Base-by-base conservation (phyloP, 345 rosid genomes). In the Syzygium aromaticum region DNA sequence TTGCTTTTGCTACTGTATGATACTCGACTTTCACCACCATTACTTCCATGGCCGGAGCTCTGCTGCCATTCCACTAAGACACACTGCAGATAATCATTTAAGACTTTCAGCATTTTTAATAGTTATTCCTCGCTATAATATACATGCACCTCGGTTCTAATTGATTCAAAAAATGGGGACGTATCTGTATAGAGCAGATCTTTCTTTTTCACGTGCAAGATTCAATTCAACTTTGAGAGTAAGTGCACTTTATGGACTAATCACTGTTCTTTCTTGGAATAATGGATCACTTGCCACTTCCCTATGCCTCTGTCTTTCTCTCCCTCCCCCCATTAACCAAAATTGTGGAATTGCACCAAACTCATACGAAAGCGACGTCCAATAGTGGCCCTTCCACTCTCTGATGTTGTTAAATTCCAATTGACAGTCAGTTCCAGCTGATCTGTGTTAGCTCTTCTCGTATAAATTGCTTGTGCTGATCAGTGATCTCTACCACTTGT, bases 301-400 rank as follows among this genome's bases (percentile, higher is more conserved):
- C n/a, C 15, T 27, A 49, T 25, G 86, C 57, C 51, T 52, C 88
- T 64, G 22, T 16, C 40, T 64, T 5, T 28, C 77, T 64, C 19
- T 15, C n/a, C 23, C 78, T 64, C 22, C 21, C 25, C 80, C 67
- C 89, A 89, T 52, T 87, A 73, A 85, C 85, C 78, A 49, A 38
- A 40, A 80, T 83, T 40, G 67, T 93, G 96, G 92, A 84, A 85
- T 88, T 88, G 89, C 87, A 85, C 96, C 96, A 53, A 93, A 92
- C 92, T 88, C 73, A 84, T 19, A 73, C 49, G 93, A 92, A 28
- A 63, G 56, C 7, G 91, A 91, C 92, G 88, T 87, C 82, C 30
- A 19, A 25, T 59, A 90, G 92, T 92, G 92, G 87, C 85, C 73
- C 52, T 85, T 57, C 90, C 90, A 89, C 94, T 90, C 88, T 86